A percentile compares a stretch with the other conserved stretches of the same genome.
phyloP scores from a whole-genome alignment of 352 stramenopile species.

The Globisporangium rhizosaccharum region DNA sequence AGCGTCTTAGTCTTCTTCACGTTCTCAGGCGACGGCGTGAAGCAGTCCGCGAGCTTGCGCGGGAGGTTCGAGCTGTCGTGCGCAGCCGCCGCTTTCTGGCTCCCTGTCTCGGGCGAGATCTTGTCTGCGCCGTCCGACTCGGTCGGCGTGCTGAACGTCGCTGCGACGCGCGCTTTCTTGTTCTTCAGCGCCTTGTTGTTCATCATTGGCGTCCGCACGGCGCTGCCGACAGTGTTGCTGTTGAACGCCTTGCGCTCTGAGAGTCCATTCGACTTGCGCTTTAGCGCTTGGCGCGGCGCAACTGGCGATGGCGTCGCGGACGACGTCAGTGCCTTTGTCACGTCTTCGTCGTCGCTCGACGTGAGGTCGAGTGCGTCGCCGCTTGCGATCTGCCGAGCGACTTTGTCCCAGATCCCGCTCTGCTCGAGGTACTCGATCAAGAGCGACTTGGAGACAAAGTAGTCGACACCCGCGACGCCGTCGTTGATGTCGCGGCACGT shows the following conservation, averaged over 20 bases:
- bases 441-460: constrained; percentile 35
- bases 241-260: neutral
- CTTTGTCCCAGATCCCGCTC: constrained; percentile 44
- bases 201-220: neutral
- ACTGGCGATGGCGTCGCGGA: neutral
- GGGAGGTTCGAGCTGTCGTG: constrained; percentile 19
- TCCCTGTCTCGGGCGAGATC: constrained; percentile 37
- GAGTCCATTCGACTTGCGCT: constrained; percentile 10
- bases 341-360: constrained; percentile 25
- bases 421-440: constrained; percentile 47
- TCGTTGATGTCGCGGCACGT: constrained; percentile 30
- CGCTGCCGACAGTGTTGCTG: too few relatives aligned
- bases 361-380: constrained; percentile 22
- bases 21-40: constrained; percentile 57
- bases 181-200: neutral
- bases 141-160: constrained; percentile 12
- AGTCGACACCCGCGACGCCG: constrained; percentile 33
- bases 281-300: constrained; percentile 3
- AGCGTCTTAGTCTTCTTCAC: constrained; percentile 22
- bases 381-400: constrained; percentile 31
- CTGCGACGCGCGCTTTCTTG: constrained; percentile 11
- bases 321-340: neutral
- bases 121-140: constrained; percentile 17
- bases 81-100: constrained; percentile 18
- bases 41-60: constrained; percentile 44